Percentiles rank a stretch among this genome's conserved stretches.
Conservation (phyloP, 2,329 filamentous ascomycete species). For the Penicillium fuscoglaucum region DNA sequence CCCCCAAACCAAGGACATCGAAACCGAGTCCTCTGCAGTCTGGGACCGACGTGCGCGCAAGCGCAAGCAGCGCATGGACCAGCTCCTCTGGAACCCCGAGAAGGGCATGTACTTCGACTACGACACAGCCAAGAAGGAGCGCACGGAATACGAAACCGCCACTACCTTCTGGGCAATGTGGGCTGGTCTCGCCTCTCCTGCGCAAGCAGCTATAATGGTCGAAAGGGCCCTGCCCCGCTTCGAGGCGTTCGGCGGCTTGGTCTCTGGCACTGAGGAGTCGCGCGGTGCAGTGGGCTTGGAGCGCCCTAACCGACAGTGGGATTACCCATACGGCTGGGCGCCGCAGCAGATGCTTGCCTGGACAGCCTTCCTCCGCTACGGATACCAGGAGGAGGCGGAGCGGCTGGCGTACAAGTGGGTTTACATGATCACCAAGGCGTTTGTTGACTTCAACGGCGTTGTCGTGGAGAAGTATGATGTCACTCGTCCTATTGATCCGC, state of each 20-base stretch:
- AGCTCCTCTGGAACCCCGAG: slow-evolving; percentile 88
- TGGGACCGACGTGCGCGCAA: slow-evolving; percentile 90
- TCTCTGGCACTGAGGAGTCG: slow-evolving; percentile 86
- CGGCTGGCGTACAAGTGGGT: slow-evolving; percentile 93
- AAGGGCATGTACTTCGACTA: slow-evolving; percentile 99
- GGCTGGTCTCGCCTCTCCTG: slow-evolving; percentile 83
- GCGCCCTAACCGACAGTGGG: slow-evolving; percentile 94
- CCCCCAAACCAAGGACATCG: slow-evolving; percentile 62
- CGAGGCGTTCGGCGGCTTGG: slow-evolving; percentile 81
- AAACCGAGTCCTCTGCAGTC: slow-evolving; percentile 75
- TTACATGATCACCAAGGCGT: slow-evolving; percentile 97
- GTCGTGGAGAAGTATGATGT: slow-evolving; percentile 99
- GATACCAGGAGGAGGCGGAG: slow-evolving; percentile 86
- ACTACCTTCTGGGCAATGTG: slow-evolving; percentile 98
- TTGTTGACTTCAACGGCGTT: slow-evolving; percentile 97
- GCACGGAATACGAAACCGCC: slow-evolving; percentile 81
- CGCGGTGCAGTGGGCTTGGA: slow-evolving; percentile 76
- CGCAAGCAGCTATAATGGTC: slow-evolving; percentile 82
- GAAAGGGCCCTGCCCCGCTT: slow-evolving; percentile 79
- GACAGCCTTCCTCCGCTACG: slow-evolving; percentile 88
- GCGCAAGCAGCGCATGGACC: slow-evolving; percentile 83
- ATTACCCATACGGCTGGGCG: slow-evolving; percentile 97
- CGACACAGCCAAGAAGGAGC: slow-evolving; percentile 77
- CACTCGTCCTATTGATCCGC: slow-evolving; percentile 82
- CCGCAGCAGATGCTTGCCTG: slow-evolving; percentile 98